Conservation (phyloP, 768 basidiomycete species). For the Mycena capillaripes region DNA sequence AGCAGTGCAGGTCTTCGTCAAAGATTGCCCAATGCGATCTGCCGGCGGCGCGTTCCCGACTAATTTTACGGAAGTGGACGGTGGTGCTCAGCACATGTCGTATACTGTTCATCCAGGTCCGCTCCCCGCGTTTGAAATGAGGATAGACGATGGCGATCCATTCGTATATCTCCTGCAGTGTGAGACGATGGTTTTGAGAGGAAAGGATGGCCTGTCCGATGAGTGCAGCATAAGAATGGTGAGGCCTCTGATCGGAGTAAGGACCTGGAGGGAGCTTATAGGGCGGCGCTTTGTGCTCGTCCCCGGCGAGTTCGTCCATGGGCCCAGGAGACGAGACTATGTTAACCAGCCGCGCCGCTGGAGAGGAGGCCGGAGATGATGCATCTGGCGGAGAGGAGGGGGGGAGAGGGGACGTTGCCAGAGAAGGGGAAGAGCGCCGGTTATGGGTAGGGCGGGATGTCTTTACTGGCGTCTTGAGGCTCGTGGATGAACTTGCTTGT, state of each 20-base stretch:
- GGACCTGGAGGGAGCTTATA: constrained; percentile 89
- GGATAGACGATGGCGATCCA: constrained; percentile 97
- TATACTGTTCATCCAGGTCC: constrained; percentile 98
- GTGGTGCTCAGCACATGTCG: constrained; percentile 97
- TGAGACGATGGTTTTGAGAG: constrained; percentile 85
- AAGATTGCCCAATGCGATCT: constrained; percentile 92
- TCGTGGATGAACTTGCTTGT: constrained; percentile 50
- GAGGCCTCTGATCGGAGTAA: constrained; percentile 84
- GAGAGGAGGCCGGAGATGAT: constrained; percentile 76
- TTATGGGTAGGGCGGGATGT: constrained; percentile 53
- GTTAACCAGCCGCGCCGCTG: constrained; percentile 71
- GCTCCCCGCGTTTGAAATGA: constrained; percentile 91
- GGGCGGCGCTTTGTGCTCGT: constrained; percentile 64
- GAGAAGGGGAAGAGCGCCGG: constrained; percentile 48
- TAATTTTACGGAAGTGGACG: constrained; percentile 89
- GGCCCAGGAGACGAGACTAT: constrained; percentile 90
- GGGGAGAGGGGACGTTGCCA: constrained; percentile 63
- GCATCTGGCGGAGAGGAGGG: constrained; percentile 67
- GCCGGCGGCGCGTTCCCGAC: constrained; percentile 81
- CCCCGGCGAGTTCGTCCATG: constrained; percentile 73
- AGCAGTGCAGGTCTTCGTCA: constrained; percentile 86
- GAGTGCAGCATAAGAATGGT: constrained; percentile 93
- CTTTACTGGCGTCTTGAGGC: constrained; percentile 62
- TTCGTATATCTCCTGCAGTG: constrained; percentile 95
- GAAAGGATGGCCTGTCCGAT: constrained; percentile 96